Evolutionary conservation across 371 early-diverging fungal genomes (phyloP).

Genomic region (Choanephora cucurbitarum): DNA sequence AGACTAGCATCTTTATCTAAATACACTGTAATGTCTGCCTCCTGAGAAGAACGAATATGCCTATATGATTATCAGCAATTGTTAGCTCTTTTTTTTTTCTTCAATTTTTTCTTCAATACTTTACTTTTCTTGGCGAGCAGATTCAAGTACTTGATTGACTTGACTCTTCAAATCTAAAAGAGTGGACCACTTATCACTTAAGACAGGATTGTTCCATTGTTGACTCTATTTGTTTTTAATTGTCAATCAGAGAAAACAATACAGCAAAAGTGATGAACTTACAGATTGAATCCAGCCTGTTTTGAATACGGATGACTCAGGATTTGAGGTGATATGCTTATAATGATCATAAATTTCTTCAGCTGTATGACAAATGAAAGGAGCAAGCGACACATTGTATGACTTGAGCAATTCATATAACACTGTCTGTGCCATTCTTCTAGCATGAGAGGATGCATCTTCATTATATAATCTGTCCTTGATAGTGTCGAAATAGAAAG

Average conservation of each 20-base stretch:
- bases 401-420: slow-evolving; percentile 68
- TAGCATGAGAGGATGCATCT: slow-evolving; percentile 24
- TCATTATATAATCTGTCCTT: slow-evolving; percentile 85
- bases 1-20: slow-evolving; percentile 20
- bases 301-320: slow-evolving; percentile 65
- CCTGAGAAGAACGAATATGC: slow-evolving; percentile 58
- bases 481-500: slow-evolving; percentile 82
- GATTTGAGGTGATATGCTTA: slow-evolving; percentile 36
- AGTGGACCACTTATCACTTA: slow-evolving; percentile 59
- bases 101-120: background rate
- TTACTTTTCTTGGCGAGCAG: slow-evolving; percentile 67
- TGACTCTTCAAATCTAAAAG: slow-evolving; percentile 61
- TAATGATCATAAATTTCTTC: slow-evolving; percentile 80
- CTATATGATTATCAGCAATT: slow-evolving; percentile 15
- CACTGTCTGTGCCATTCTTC: slow-evolving; percentile 72
- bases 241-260: too few relatives aligned
- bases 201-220: slow-evolving; percentile 52
- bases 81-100: background rate
- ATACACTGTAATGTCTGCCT: slow-evolving; percentile 51
- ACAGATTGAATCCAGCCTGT: slow-evolving; percentile 61
- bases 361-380: slow-evolving; percentile 73
- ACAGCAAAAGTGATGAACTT: slow-evolving; percentile 4
- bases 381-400: slow-evolving; percentile 67
- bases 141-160: slow-evolving; percentile 70
- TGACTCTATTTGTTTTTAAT: slow-evolving; percentile 23